Conservation (phyloP, 2,329 filamentous ascomycete genomes). For the Colletotrichum cordylinicola region DNA sequence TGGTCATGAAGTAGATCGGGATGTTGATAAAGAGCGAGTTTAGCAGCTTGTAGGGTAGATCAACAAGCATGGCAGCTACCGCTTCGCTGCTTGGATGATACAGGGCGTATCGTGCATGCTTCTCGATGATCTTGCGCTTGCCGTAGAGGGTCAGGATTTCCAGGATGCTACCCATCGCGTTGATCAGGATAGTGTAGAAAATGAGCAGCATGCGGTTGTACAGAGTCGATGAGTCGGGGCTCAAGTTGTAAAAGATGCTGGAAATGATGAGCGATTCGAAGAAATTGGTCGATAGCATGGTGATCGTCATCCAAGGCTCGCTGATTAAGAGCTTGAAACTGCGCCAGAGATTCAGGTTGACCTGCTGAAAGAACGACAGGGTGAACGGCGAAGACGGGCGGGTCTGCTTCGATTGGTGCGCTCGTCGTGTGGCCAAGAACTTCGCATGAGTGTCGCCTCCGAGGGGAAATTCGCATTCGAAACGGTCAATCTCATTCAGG, state of each 20-base stretch:
- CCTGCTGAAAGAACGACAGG: slow-evolving; percentile 51
- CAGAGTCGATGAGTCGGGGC: slow-evolving; percentile 47
- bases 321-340: slow-evolving; percentile 43
- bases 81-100: slow-evolving; percentile 34
- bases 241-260: slow-evolving; percentile 54
- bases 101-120: slow-evolving; percentile 32
- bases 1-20: slow-evolving; percentile 69
- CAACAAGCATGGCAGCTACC: not conserved
- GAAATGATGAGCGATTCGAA: slow-evolving; percentile 58
- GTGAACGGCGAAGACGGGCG: slow-evolving; percentile 54
- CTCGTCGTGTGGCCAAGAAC: not conserved
- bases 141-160: slow-evolving; percentile 31
- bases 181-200: slow-evolving; percentile 61
- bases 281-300: slow-evolving; percentile 47
- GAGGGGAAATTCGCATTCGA: slow-evolving; percentile 1
- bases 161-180: slow-evolving; percentile 47
- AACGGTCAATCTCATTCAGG: not conserved
- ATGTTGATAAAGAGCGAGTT: slow-evolving; percentile 66
- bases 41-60: slow-evolving; percentile 33
- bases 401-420: not conserved
- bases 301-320: slow-evolving; percentile 43
- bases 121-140: slow-evolving; percentile 30
- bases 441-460: not conserved
- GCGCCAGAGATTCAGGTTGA: slow-evolving; percentile 46
- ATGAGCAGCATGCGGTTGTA: slow-evolving; percentile 51